phyloP scores from a whole-genome alignment of 2,329 filamentous ascomycete species.

The Aspergillus candidus region DNA sequence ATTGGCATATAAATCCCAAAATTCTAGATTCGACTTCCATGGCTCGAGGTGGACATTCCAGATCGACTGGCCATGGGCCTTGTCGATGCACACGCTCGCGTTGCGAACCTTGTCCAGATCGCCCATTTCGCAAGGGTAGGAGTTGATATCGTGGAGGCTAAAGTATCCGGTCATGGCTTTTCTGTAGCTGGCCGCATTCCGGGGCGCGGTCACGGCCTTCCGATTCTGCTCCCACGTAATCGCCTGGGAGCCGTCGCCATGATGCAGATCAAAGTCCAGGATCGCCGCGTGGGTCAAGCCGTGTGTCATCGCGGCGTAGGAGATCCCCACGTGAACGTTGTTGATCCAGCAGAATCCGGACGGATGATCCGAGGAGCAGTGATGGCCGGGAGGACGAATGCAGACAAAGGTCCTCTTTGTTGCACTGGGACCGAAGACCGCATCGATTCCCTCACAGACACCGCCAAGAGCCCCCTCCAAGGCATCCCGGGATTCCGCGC shows the following conservation, averaged over 20 bases:
- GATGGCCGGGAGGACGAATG: slow-evolving; percentile 87
- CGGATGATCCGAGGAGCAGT: slow-evolving; percentile 82
- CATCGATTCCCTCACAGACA: slow-evolving; percentile 86
- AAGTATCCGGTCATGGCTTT: slow-evolving; percentile 91
- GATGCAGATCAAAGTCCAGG: slow-evolving; percentile 85
- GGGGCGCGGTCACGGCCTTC: slow-evolving; percentile 56
- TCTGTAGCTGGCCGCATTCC: slow-evolving; percentile 69
- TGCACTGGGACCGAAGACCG: slow-evolving; percentile 61
- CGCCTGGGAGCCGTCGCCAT: slow-evolving; percentile 90
- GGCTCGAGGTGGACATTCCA: slow-evolving; percentile 94
- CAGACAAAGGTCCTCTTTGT: slow-evolving; percentile 81
- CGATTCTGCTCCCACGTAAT: slow-evolving; percentile 89
- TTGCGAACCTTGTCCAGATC: slow-evolving; percentile 90
- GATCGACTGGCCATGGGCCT: slow-evolving; percentile 85
- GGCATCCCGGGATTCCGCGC: slow-evolving; percentile 74
- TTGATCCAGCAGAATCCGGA: slow-evolving; percentile 99
- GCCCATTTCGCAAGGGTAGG: slow-evolving; percentile 91
- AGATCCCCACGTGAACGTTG: slow-evolving; percentile 94
- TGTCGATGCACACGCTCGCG: slow-evolving; percentile 89
- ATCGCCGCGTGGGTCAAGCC: slow-evolving; percentile 91
- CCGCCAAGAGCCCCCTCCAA: slow-evolving; percentile 89
- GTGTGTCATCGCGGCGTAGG: slow-evolving; percentile 77
- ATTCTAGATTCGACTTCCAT: slow-evolving; percentile 77
- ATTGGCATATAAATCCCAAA: slow-evolving; percentile 80
- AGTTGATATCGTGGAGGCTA: slow-evolving; percentile 96